Conservation (phyloP, 495 filamentous ascomycete species). For the Rhypophila decipiens region DNA sequence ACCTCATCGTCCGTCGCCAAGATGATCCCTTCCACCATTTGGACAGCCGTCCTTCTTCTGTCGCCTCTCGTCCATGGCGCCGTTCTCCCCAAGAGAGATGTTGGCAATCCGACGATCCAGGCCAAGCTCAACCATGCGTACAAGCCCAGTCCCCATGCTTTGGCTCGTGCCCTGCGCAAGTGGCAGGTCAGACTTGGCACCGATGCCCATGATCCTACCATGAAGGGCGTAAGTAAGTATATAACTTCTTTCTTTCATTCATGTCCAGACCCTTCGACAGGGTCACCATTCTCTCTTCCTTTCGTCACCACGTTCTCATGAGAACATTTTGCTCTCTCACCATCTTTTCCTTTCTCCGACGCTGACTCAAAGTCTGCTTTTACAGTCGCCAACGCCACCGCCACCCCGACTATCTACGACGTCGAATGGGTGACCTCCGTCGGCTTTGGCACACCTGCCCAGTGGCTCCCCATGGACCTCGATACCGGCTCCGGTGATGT, state of each 20-base stretch:
- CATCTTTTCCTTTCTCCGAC: no score
- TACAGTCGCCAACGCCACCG: background rate
- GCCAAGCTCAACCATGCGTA: background rate
- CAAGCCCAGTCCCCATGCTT: background rate
- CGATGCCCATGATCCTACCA: no score
- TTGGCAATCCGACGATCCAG: background rate
- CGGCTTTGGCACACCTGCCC: slow-evolving; percentile 61
- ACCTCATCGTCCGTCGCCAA: no score
- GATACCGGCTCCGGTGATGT: slow-evolving; percentile 74
- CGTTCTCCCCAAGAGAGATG: no score
- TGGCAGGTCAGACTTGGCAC: no score
- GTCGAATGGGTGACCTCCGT: slow-evolving; percentile 59
- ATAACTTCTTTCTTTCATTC: no score
- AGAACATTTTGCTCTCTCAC: no score
- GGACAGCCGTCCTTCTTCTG: background rate
- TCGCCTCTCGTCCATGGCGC: background rate
- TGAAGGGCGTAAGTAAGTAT: no score
- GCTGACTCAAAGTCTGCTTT: background rate
- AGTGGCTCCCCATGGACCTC: slow-evolving; percentile 59
- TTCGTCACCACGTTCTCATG: background rate
- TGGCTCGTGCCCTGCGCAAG: background rate
- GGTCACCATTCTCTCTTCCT: no score
- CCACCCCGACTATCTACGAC: slow-evolving; percentile 33
- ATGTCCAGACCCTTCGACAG: no score
- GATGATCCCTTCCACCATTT: no score